phyloP scores from a whole-genome alignment of 495 filamentous ascomycete species.

The Staphylotrichum longicolle region DNA sequence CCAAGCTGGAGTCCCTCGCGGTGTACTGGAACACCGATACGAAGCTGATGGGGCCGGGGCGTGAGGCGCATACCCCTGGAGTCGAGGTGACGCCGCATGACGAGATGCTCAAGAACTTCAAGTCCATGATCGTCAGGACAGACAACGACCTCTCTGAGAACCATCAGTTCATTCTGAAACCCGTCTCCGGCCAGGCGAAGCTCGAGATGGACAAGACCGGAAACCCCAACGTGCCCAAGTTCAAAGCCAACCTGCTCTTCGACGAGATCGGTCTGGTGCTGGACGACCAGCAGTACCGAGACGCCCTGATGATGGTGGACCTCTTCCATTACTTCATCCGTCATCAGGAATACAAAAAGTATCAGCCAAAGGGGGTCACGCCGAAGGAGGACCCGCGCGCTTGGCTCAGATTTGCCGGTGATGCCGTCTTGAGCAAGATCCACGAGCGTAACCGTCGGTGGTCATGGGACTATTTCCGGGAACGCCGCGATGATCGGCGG shows the following conservation, averaged over 20 bases:
- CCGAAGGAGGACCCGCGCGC: slow-evolving; percentile 89
- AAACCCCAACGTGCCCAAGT: slow-evolving; percentile 72
- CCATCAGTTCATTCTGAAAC: slow-evolving; percentile 93
- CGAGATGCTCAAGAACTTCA: slow-evolving; percentile 72
- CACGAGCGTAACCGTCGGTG: slow-evolving; percentile 86
- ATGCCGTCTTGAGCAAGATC: slow-evolving; percentile 87
- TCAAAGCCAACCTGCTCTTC: slow-evolving; percentile 87
- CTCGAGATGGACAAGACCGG: slow-evolving; percentile 91
- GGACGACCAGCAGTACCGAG: slow-evolving; percentile 94
- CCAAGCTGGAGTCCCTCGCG: slow-evolving; percentile 79
- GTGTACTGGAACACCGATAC: slow-evolving; percentile 98
- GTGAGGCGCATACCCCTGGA: slow-evolving; percentile 62
- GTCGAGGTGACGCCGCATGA: slow-evolving; percentile 52
- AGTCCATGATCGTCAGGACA: slow-evolving; percentile 68
- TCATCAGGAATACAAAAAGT: slow-evolving; percentile 94
- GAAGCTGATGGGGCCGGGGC: slow-evolving; percentile 72
- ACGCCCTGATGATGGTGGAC: slow-evolving; percentile 95
- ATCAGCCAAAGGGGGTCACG: slow-evolving; percentile 75
- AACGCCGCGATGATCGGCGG: slow-evolving; percentile 84
- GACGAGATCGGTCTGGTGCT: slow-evolving; percentile 94
- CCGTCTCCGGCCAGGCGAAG: slow-evolving; percentile 87
- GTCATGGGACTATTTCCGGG: slow-evolving; percentile 92
- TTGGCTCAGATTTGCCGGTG: slow-evolving; percentile 86
- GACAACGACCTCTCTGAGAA: slow-evolving; percentile 50
- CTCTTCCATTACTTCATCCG: slow-evolving; percentile 97